Evolutionary conservation across 2,329 filamentous ascomycete species (phyloP).

Genomic region (Aspergillus arachidicola): DNA sequence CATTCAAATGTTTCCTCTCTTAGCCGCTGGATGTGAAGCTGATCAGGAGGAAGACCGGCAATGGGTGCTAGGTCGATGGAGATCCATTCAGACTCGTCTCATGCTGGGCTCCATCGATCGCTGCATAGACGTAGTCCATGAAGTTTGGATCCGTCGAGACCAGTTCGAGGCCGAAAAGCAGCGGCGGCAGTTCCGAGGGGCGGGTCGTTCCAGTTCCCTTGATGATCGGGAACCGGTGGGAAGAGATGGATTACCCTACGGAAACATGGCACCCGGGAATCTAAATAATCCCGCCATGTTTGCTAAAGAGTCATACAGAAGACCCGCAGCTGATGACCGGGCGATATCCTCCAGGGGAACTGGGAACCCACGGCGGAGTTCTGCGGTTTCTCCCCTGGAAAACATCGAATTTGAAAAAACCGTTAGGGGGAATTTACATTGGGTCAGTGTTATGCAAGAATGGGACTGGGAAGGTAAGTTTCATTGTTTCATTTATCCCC

Average conservation of each 20-base stretch:
- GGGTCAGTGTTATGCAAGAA: conserved; percentile 72
- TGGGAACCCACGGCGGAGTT: conserved; percentile 28
- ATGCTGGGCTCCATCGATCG: conserved; percentile 70
- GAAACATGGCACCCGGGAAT: conserved; percentile 1
- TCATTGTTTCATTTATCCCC: conserved; percentile 5
- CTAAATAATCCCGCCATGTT: not conserved
- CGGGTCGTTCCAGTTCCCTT: conserved; percentile 21
- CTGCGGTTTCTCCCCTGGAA: conserved; percentile 37
- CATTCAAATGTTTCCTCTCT: conserved; percentile 70
- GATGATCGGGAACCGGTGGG: conserved; percentile 14
- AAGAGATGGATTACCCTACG: conserved; percentile 18
- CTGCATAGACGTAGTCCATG: conserved; percentile 64
- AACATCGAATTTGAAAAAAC: conserved; percentile 62
- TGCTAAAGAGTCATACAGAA: conserved; percentile 31
- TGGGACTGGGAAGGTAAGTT: conserved; percentile 70
- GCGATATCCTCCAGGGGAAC: conserved; percentile 12
- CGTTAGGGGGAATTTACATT: conserved; percentile 67
- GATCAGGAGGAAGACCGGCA: conserved; percentile 60
- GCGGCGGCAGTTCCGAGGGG: conserved; percentile 31
- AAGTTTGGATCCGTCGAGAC: conserved; percentile 69
- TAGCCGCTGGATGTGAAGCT: conserved; percentile 68
- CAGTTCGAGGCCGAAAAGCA: conserved; percentile 48
- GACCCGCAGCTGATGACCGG: conserved; percentile 14
- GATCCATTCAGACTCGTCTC: conserved; percentile 61
- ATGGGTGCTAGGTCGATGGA: conserved; percentile 67